A percentile compares a stretch with the other conserved stretches of the same genome.
These are phyloP conservation scores for Metschnikowia matae DNA, from an alignment of 805 yeast species.

Conservation along the genomic window DNA sequence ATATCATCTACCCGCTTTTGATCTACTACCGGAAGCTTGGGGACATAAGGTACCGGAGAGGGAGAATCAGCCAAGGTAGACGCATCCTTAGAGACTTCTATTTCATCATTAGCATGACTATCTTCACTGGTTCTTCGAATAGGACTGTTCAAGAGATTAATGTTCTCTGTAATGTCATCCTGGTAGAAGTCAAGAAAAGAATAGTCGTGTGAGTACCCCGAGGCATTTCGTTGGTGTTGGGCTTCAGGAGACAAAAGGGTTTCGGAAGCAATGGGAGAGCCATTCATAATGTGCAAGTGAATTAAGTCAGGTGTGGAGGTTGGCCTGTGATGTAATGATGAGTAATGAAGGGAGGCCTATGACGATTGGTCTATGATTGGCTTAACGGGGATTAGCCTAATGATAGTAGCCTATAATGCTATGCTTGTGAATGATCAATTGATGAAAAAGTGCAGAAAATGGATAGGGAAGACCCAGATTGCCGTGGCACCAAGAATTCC, in stretches of 20 bases:
- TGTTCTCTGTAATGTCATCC: conserved; percentile 39
- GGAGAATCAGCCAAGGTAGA: background rate
- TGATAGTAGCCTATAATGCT: background rate
- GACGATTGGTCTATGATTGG: no score
- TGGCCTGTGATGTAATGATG: background rate
- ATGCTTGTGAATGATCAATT: background rate
- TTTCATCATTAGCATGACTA: background rate
- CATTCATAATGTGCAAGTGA: background rate
- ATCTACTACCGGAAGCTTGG: conserved; percentile 3
- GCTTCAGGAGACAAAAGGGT: background rate
- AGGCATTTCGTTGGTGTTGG: conserved; percentile 27
- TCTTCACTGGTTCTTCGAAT: background rate
- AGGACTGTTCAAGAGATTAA: background rate
- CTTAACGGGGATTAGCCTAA: no score
- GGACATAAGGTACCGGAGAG: background rate
- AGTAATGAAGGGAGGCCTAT: no score
- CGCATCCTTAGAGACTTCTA: background rate
- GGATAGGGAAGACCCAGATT: background rate
- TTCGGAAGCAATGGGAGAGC: background rate
- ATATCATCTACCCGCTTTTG: conserved; percentile 1
- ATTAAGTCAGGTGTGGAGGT: background rate
- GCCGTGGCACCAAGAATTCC: background rate
- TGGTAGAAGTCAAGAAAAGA: conserved; percentile 37
- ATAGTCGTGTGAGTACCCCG: conserved; percentile 32
- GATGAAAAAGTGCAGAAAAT: background rate